Percentiles rank a stretch among this genome's conserved stretches.
Conservation (phyloP, 2,329 filamentous ascomycete genomes). For the Pezicula carpinea region DNA sequence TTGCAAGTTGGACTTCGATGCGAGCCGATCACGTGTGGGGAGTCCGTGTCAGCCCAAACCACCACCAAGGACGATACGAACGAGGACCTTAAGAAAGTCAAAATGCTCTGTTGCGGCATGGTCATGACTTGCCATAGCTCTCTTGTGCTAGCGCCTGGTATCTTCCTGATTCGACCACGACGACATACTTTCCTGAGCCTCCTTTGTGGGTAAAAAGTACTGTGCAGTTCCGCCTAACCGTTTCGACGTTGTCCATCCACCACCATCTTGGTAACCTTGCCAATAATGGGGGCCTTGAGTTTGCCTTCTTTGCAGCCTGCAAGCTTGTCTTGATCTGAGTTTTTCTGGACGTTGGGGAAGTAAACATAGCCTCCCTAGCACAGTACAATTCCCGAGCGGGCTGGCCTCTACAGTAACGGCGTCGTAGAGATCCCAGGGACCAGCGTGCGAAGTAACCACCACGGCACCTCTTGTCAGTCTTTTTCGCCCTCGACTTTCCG, state of each 20-base stretch:
- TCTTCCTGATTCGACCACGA: slow-evolving; percentile 20
- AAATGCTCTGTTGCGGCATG: too few species aligned
- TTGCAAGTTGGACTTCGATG: too few species aligned
- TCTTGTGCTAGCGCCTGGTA: too few species aligned
- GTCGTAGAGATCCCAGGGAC: too few species aligned
- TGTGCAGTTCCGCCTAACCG: slow-evolving; percentile 32
- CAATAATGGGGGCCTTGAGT: slow-evolving; percentile 31
- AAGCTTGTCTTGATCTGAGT: slow-evolving; percentile 28
- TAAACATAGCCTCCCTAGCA: slow-evolving; percentile 32
- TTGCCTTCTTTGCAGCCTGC: slow-evolving; percentile 24
- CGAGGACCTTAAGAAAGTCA: too few species aligned
- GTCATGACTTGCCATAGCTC: too few species aligned
- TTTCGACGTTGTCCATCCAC: slow-evolving; percentile 33
- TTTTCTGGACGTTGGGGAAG: slow-evolving; percentile 21
- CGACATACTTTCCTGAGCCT: slow-evolving; percentile 37
- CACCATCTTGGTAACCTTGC: slow-evolving; percentile 26
- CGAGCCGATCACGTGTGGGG: too few species aligned
- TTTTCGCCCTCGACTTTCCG: slow-evolving; percentile 30
- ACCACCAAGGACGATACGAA: too few species aligned
- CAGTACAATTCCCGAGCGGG: slow-evolving; percentile 32
- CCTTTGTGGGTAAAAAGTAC: slow-evolving; percentile 33
- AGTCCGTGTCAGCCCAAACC: too few species aligned
- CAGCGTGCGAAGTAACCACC: slow-evolving; percentile 22
- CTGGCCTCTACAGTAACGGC: slow-evolving; percentile 14
- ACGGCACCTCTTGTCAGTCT: slow-evolving; percentile 28